A percentile compares a stretch with the other conserved stretches of the same genome.
Conservation (phyloP, 1,284 basidiomycete genomes). For the Termitomyces sp. region DNA sequence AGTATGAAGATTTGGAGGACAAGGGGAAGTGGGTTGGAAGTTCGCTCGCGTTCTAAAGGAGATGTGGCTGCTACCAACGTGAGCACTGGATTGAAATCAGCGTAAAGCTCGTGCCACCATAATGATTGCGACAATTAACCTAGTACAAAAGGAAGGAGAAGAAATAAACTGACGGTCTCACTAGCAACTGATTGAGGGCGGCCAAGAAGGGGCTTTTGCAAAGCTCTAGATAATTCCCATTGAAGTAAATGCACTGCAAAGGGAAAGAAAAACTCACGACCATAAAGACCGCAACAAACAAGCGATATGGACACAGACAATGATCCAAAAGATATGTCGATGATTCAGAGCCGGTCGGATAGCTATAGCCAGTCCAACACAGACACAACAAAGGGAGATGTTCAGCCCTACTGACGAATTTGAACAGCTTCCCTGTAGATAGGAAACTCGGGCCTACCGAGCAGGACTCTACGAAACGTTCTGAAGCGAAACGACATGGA, state of each 20-base stretch:
- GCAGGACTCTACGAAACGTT: slow-evolving; percentile 26
- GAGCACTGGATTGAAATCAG: slow-evolving; percentile 31
- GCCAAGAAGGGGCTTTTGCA: slow-evolving; percentile 27
- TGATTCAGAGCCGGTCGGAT: slow-evolving; percentile 17
- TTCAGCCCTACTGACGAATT: slow-evolving; percentile 12
- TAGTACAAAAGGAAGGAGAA: slow-evolving; percentile 46
- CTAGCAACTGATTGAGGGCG: slow-evolving; percentile 39
- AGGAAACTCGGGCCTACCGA: slow-evolving; percentile 17
- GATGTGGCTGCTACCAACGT: slow-evolving; percentile 31
- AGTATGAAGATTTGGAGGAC: slow-evolving; percentile 26
- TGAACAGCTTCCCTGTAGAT: background rate
- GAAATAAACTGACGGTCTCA: slow-evolving; percentile 38
- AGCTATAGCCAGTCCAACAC: slow-evolving; percentile 18
- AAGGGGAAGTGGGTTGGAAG: slow-evolving; percentile 8
- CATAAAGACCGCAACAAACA: slow-evolving; percentile 25
- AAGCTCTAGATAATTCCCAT: slow-evolving; percentile 18
- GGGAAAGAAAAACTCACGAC: slow-evolving; percentile 26
- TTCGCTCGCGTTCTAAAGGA: slow-evolving; percentile 15
- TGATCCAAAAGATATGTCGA: slow-evolving; percentile 20
- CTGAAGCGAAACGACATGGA: slow-evolving; percentile 25
- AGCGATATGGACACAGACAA: slow-evolving; percentile 20
- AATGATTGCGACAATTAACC: slow-evolving; percentile 23
- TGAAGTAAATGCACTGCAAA: background rate
- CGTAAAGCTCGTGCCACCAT: background rate
- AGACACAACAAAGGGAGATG: slow-evolving; percentile 15